phyloP scores from a whole-genome alignment of 2,329 filamentous ascomycete species.

The Neurospora crassa region DNA sequence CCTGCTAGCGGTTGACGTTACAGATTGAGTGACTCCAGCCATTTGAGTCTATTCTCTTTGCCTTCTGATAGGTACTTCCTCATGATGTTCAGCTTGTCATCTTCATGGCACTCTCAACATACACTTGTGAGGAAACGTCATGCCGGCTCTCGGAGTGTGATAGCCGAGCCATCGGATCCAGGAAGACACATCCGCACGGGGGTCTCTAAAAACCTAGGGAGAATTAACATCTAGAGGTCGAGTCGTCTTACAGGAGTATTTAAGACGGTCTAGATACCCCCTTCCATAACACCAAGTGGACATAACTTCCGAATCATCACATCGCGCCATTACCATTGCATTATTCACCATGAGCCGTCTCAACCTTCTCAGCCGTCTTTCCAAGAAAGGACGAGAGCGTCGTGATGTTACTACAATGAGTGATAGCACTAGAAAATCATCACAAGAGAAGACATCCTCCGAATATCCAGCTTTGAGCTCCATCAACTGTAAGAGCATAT shows the following conservation, averaged over 20 bases:
- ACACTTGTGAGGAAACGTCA: neutral
- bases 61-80: neutral
- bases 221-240: neutral
- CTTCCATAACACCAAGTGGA: neutral
- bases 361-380: neutral
- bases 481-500: conserved; percentile 7
- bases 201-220: neutral
- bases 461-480: conserved; percentile 10
- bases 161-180: neutral
- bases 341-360: neutral
- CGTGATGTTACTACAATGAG: neutral
- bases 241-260: neutral
- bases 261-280: neutral
- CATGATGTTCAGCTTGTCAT: neutral
- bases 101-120: neutral
- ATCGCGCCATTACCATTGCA: neutral
- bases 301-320: neutral
- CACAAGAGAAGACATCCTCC: conserved; percentile 1
- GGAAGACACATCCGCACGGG: neutral
- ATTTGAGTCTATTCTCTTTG: neutral
- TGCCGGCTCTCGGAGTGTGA: neutral
- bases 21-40: neutral
- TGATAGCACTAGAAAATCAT: neutral
- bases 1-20: neutral
- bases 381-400: neutral